A percentile compares a stretch with the other conserved stretches of the same genome.
phyloP scores from a whole-genome alignment of 805 yeast species.

The Candida broadrunensis region DNA sequence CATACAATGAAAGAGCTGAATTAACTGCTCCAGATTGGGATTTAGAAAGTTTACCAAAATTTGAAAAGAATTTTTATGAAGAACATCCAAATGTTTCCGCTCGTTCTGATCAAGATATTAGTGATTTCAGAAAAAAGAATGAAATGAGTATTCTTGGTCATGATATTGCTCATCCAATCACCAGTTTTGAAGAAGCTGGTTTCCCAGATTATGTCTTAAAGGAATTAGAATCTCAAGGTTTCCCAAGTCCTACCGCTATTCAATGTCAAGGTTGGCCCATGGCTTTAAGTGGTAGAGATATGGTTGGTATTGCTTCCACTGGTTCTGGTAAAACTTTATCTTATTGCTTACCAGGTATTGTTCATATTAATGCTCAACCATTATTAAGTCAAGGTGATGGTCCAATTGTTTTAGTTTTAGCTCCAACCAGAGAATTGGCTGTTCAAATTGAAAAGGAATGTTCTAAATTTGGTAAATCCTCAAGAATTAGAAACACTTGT shows the following conservation, averaged over 20 bases:
- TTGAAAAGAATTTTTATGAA: conserved; percentile 91
- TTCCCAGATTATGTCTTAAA: conserved; percentile 90
- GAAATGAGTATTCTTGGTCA: conserved; percentile 84
- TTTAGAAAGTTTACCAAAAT: conserved; percentile 70
- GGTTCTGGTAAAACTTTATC: conserved; percentile 99
- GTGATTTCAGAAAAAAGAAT: conserved; percentile 71
- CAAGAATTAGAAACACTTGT: conserved; percentile 94
- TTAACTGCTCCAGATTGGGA: conserved; percentile 82
- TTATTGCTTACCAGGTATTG: conserved; percentile 94
- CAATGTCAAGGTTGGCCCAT: conserved; percentile 99
- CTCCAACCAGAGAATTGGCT: conserved; percentile 99
- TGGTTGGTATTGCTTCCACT: conserved; percentile 98
- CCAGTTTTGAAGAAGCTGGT: conserved; percentile 93
- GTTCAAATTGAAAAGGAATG: conserved; percentile 97
- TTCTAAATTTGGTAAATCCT: conserved; percentile 86
- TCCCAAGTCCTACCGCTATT: conserved; percentile 90
- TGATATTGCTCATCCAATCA: conserved; percentile 92
- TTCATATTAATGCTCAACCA: conserved; percentile 98
- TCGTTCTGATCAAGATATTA: conserved; percentile 73
- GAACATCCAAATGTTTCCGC: conserved; percentile 78
- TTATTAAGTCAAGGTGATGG: conserved; percentile 92
- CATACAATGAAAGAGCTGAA: conserved; percentile 43
- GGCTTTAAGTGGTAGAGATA: conserved; percentile 98
- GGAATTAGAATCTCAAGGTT: conserved; percentile 90
- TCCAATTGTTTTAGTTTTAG: conserved; percentile 90